These are phyloP conservation scores for Pseudozyma sp. DNA, from an alignment of 1,284 basidiomycete species.

Conservation along the genomic window DNA sequence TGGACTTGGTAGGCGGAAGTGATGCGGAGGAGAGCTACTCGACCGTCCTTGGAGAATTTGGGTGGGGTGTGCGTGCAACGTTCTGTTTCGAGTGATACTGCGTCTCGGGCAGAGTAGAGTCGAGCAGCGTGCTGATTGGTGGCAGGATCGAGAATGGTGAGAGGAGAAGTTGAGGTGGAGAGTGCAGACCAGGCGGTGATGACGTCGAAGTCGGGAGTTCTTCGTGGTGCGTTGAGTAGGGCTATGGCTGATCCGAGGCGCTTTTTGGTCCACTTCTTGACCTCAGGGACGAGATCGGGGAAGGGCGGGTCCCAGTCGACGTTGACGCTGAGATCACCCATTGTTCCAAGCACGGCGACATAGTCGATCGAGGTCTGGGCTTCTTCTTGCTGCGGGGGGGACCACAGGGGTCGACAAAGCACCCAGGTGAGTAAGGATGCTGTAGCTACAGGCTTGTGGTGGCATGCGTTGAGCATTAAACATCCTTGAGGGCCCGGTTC, in stretches of 20 bases:
- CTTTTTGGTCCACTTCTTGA: constrained; percentile 57
- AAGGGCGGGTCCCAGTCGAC: constrained; percentile 56
- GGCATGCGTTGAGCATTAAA: constrained; percentile 55
- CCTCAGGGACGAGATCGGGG: constrained; percentile 44
- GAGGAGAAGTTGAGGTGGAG: constrained; percentile 26
- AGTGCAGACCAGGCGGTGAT: constrained; percentile 45
- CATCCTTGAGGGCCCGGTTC: constrained; percentile 44
- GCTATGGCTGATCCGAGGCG: constrained; percentile 49
- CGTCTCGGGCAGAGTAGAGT: constrained; percentile 43
- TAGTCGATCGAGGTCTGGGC: constrained; percentile 47
- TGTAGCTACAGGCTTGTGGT: constrained; percentile 49
- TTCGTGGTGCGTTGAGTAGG: constrained; percentile 52
- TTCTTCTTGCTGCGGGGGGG: neutral
- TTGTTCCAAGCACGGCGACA: constrained; percentile 54
- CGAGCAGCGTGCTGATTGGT: constrained; percentile 31
- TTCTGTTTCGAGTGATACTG: constrained; percentile 49
- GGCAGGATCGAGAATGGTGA: constrained; percentile 42
- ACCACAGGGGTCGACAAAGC: constrained; percentile 51
- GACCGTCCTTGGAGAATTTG: constrained; percentile 56
- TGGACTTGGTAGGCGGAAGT: constrained; percentile 53
- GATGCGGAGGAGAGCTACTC: constrained; percentile 53
- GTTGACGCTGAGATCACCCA: constrained; percentile 53
- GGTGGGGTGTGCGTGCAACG: constrained; percentile 57
- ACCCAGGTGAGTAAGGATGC: constrained; percentile 51
- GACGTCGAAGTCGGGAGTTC: constrained; percentile 52